These are phyloP conservation scores for Sonneratia alba DNA, from an alignment of 345 rosid species.

Conservation along the genomic window DNA sequence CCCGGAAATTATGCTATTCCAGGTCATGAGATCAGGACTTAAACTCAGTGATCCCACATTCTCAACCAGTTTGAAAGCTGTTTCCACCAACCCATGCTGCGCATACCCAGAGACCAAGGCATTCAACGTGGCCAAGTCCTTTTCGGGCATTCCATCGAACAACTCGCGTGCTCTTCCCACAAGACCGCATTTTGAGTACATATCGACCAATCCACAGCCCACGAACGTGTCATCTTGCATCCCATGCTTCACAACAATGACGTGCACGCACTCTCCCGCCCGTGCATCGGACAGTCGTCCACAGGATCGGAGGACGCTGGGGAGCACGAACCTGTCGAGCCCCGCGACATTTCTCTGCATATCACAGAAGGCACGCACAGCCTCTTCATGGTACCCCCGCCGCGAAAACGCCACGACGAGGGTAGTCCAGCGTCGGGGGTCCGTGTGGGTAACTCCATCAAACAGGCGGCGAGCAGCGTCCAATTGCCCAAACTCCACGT, in stretches of 20 bases:
- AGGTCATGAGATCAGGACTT: conserved; percentile 54
- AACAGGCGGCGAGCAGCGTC: conserved; percentile 51
- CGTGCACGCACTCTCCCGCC: conserved; percentile 49
- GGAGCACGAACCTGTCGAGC: conserved; percentile 48
- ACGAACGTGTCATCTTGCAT: conserved; percentile 50
- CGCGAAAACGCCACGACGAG: conserved; percentile 52
- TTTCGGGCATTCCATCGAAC: conserved; percentile 39
- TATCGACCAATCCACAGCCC: conserved; percentile 55
- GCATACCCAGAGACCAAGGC: conserved; percentile 68
- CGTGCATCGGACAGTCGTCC: conserved; percentile 38
- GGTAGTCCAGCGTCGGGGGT: conserved; percentile 36
- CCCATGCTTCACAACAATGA: conserved; percentile 32
- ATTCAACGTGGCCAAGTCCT: conserved; percentile 58
- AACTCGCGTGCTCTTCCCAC: conserved; percentile 35
- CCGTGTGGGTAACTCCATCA: conserved; percentile 48
- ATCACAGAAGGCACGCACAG: conserved; percentile 31
- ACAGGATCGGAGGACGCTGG: conserved; percentile 67
- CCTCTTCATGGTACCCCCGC: conserved; percentile 43
- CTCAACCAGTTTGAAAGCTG: conserved; percentile 46
- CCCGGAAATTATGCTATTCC: conserved; percentile 60
- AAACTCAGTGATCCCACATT: conserved; percentile 27
- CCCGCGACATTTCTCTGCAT: conserved; percentile 42
- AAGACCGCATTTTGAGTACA: conserved; percentile 60
- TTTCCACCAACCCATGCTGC: conserved; percentile 30
- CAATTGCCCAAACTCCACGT: conserved; percentile 29